Evolutionary conservation across 306 rosid genomes (phyloP).

Genomic region (Morella rubra): DNA sequence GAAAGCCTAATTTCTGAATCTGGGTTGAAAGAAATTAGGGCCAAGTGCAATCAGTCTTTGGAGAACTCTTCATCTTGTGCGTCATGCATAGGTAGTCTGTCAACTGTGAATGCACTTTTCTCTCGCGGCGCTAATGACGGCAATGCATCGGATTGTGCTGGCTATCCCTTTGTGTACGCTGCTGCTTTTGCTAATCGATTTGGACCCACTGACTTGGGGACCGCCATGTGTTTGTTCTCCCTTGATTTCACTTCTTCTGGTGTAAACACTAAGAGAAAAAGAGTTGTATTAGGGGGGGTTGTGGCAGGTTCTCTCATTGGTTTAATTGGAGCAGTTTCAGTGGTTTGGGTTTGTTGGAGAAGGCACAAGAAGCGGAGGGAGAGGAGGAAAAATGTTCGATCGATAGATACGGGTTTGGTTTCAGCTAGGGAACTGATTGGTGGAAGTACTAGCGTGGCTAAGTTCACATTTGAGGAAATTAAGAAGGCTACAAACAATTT

Average conservation of each 20-base stretch:
- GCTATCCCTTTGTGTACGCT: conserved; percentile 20
- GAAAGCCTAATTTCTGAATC: conserved; percentile 10
- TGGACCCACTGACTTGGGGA: conserved; percentile 10
- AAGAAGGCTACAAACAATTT: conserved; percentile 11
- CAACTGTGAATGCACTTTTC: neutral
- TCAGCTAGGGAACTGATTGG: neutral
- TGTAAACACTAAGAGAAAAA: neutral
- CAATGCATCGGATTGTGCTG: conserved; percentile 9
- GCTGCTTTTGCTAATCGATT: neutral
- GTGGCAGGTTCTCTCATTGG: conserved; percentile 1
- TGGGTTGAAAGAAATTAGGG: neutral
- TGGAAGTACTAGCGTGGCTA: conserved; percentile 1
- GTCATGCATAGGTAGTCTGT: neutral
- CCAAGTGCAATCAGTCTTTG: conserved; percentile 12
- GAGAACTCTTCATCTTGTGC: conserved; percentile 5
- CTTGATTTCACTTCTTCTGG: neutral
- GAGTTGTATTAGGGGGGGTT: neutral
- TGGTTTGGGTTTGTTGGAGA: conserved; percentile 14
- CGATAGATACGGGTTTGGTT: conserved; percentile 2
- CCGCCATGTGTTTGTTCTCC: conserved; percentile 19
- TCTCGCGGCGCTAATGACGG: neutral
- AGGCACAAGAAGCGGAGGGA: conserved; percentile 15
- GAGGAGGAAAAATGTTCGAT: neutral
- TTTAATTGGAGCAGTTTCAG: conserved; percentile 10
- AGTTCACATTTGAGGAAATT: conserved; percentile 24